Conservation (phyloP, 768 basidiomycete genomes). For the Boletus edulis region DNA sequence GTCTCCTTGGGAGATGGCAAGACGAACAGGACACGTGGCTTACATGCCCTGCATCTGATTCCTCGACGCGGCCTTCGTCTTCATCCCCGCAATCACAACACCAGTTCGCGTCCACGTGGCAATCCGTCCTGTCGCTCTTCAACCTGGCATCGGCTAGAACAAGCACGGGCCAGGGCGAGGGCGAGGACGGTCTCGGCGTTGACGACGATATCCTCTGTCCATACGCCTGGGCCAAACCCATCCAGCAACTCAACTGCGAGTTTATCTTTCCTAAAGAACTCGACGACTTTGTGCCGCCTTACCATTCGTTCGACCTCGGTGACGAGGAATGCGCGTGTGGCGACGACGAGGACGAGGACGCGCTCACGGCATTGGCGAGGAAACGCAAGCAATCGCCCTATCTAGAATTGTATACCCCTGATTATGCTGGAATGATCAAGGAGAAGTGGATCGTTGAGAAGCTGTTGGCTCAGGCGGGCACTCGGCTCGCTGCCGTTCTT, state of each 20-base stretch:
- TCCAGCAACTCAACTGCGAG: constrained; percentile 79
- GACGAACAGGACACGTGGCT: constrained; percentile 51
- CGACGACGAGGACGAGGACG: neutral
- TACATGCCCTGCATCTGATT: constrained; percentile 41
- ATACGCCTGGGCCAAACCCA: constrained; percentile 69
- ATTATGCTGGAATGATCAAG: constrained; percentile 70
- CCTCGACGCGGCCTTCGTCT: too few species aligned
- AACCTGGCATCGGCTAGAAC: neutral
- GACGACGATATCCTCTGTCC: constrained; percentile 72
- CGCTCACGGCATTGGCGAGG: neutral
- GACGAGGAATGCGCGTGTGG: too few species aligned
- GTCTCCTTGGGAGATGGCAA: constrained; percentile 44
- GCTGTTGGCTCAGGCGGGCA: constrained; percentile 77
- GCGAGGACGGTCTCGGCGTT: constrained; percentile 23
- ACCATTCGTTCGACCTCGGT: neutral
- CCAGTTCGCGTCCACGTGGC: constrained; percentile 23
- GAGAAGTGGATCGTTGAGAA: constrained; percentile 73
- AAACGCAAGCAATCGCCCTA: constrained; percentile 32
- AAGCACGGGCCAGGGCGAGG: neutral
- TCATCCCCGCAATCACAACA: constrained; percentile 7
- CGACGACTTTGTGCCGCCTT: constrained; percentile 43
- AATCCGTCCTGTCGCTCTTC: constrained; percentile 18
- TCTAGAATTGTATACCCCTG: constrained; percentile 77
- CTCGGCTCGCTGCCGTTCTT: constrained; percentile 79
- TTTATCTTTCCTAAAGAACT: constrained; percentile 76